Evolutionary conservation across 192 early-diverging fungal genomes (phyloP).

Genomic region (Backusella morwellensis): DNA sequence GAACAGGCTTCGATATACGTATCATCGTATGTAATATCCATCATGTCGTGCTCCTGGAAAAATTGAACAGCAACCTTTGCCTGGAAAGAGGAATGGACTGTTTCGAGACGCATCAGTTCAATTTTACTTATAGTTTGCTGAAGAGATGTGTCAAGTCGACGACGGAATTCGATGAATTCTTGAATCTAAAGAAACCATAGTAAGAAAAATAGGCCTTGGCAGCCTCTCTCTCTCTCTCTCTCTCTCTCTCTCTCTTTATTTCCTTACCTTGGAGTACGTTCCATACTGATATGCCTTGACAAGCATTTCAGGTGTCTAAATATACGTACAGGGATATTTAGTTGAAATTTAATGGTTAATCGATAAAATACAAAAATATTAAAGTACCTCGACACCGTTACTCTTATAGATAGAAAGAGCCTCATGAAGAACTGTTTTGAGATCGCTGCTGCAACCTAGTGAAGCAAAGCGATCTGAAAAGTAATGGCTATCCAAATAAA

Average conservation of each 20-base stretch:
- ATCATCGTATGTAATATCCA: conserved; percentile 55
- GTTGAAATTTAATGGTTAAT: background rate
- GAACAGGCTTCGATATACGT: conserved; percentile 39
- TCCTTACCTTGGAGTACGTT: conserved; percentile 79
- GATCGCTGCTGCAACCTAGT: conserved; percentile 49
- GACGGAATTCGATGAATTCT: conserved; percentile 84
- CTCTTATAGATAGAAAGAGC: conserved; percentile 73
- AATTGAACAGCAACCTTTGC: conserved; percentile 47
- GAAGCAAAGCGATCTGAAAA: conserved; percentile 59
- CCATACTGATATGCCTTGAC: conserved; percentile 80
- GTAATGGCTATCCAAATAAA: conserved; percentile 49
- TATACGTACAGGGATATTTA: background rate
- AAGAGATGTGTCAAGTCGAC: conserved; percentile 67
- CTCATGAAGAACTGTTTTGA: conserved; percentile 54
- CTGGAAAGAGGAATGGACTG: conserved; percentile 46
- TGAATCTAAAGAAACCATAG: conserved; percentile 54
- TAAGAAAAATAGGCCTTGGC: conserved; percentile 42
- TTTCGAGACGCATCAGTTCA: conserved; percentile 65
- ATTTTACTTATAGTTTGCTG: conserved; percentile 69
- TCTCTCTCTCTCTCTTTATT: background rate
- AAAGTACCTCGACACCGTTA: conserved; percentile 67
- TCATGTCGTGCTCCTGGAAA: conserved; percentile 55
- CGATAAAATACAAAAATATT: background rate
- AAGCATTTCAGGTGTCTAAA: conserved; percentile 82
- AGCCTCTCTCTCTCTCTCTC: background rate